A percentile compares a stretch with the other conserved stretches of the same genome.
These are phyloP conservation scores for Wickerhamiella shivajii DNA, from an alignment of 805 yeast species.

Conservation along the genomic window DNA sequence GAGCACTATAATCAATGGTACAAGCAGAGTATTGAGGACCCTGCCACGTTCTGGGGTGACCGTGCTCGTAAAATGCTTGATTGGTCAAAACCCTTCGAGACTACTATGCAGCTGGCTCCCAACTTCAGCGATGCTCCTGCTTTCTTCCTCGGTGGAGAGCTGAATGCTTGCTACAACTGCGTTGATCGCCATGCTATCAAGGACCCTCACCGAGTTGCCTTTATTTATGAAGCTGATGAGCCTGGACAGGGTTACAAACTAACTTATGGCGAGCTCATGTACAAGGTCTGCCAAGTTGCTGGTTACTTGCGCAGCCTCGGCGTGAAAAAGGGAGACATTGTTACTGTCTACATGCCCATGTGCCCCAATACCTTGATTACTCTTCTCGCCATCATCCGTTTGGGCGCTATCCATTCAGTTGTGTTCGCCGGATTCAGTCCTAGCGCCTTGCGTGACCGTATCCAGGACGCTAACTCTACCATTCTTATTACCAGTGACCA, in stretches of 20 bases:
- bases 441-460: slow-evolving; percentile 56
- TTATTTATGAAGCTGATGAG: slow-evolving; percentile 72
- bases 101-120: slow-evolving; percentile 13
- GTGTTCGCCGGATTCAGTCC: slow-evolving; percentile 76
- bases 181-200: slow-evolving; percentile 67
- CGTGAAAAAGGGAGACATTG: slow-evolving; percentile 68
- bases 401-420: slow-evolving; percentile 77
- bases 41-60: slow-evolving; percentile 40
- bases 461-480: slow-evolving; percentile 55
- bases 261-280: slow-evolving; percentile 57
- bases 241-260: slow-evolving; percentile 46
- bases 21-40: slow-evolving; percentile 42
- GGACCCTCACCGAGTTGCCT: slow-evolving; percentile 57
- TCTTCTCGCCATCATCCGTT: slow-evolving; percentile 59
- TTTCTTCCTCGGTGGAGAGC: slow-evolving; percentile 69
- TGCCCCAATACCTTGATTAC: slow-evolving; percentile 66
- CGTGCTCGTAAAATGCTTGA: slow-evolving; percentile 35
- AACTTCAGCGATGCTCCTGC: slow-evolving; percentile 29
- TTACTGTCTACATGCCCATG: slow-evolving; percentile 79
- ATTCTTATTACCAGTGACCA: slow-evolving; percentile 71
- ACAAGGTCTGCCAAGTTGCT: slow-evolving; percentile 56
- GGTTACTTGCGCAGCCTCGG: slow-evolving; percentile 54
- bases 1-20: slow-evolving; percentile 38
- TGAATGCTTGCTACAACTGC: slow-evolving; percentile 69
- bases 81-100: slow-evolving; percentile 41